Evolutionary conservation across 2,329 filamentous ascomycete genomes (phyloP), one percentile per base, ranked within the genome.

Genomic region (Aspergillus uvarum): DNA sequence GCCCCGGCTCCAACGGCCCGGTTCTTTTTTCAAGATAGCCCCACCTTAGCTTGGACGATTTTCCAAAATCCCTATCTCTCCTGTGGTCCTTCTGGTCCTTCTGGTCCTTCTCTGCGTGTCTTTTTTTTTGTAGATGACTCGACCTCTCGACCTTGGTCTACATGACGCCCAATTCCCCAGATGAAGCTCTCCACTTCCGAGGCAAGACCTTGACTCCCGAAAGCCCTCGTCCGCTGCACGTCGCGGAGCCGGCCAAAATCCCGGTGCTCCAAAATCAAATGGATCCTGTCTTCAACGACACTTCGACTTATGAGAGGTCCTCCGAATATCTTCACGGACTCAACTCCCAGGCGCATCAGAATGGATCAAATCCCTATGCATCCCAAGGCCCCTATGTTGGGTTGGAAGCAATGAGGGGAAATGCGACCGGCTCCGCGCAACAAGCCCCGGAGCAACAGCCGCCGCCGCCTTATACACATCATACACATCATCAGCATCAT

Each of bases 191-290:
- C 82, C 83, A 88, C 74, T 85, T 87, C 73, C 84, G 83, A 72
- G 85, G 86, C 77, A 83, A 87, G 74, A 84, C 84, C 65, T 78
- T 89, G 70, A 89, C 87, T 71, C 88, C 89, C 65, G 85, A 89
- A 71, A 90, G 87, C 72, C 89, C 89, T 70, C 86, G 87, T 68
- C 88, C 88, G 66, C 76, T 89, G 68, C 86, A 90, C 75, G 80
- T 87, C 66, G 83, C 87, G 66, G 85, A 88, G 74, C 87, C 87
- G 56, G 83, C 86, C 67, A 88, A 86, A 67, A 89, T 90, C 61
- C 87, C 88, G 59, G 84, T 91, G 57, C 80, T 90, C 70, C 83
- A 87, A 72, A 87, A 88, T 72, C 87, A 89, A 77, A 90, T 86
- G 84, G 87, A 91, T 76, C 86, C 87, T 57, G 79, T 84, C 67